These are phyloP conservation scores for Pestalotiopsis sp. DNA, from an alignment of 2,329 filamentous ascomycete species.

Conservation along the genomic window DNA sequence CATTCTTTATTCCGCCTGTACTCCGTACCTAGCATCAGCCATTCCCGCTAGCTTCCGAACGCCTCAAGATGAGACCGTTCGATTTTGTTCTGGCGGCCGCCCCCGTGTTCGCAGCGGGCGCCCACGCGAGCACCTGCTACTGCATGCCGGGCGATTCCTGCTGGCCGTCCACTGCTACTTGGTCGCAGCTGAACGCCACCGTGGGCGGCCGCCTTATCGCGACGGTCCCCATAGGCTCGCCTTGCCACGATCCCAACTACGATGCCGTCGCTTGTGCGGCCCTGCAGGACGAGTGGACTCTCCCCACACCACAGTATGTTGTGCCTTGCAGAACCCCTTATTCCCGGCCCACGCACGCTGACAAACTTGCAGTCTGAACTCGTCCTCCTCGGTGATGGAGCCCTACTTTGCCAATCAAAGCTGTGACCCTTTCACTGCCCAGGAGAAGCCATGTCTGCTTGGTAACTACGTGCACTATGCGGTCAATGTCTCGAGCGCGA, in stretches of 20 bases:
- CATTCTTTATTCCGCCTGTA: not conserved
- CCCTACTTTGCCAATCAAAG: slow-evolving; percentile 18
- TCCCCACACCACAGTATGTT: slow-evolving; percentile 10
- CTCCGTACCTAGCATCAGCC: not conserved
- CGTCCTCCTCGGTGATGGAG: slow-evolving; percentile 16
- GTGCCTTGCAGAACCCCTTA: not conserved
- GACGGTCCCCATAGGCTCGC: slow-evolving; percentile 12
- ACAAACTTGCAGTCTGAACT: slow-evolving; percentile 11
- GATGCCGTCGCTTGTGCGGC: slow-evolving; percentile 12
- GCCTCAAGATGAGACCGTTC: not conserved
- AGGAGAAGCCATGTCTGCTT: slow-evolving; percentile 7
- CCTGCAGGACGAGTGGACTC: slow-evolving; percentile 9
- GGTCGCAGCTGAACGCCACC: slow-evolving; percentile 10
- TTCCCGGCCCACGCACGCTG: not conserved
- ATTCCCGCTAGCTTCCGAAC: not conserved
- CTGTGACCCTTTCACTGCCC: slow-evolving; percentile 15
- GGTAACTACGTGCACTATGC: slow-evolving; percentile 16
- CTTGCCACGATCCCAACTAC: slow-evolving; percentile 11
- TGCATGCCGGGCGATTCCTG: slow-evolving; percentile 7
- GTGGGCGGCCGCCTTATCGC: slow-evolving; percentile 12
- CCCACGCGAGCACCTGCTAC: slow-evolving; percentile 7
- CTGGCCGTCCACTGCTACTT: slow-evolving; percentile 7
- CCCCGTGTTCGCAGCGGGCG: not conserved
- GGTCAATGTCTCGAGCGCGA: slow-evolving; percentile 12
- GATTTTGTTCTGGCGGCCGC: not conserved